A percentile compares a stretch with the other conserved stretches of the same genome.
Evolutionary conservation across 139 green algal genomes (phyloP).

Genomic region (Desmodesmus armatus): DNA sequence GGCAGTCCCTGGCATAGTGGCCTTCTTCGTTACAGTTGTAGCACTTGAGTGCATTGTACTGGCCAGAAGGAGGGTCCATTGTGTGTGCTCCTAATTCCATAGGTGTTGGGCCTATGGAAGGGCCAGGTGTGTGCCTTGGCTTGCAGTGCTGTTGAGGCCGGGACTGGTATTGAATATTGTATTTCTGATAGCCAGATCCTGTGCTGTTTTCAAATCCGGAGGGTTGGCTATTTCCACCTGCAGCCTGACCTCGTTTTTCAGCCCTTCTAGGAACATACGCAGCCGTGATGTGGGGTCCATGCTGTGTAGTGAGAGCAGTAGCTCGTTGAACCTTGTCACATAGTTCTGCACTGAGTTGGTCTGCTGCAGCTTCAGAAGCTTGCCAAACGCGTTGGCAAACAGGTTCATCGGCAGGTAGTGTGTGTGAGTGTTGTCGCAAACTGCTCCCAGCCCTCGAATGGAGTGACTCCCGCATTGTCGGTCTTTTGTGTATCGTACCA

Average conservation of each 20-base stretch:
- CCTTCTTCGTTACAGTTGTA: no score
- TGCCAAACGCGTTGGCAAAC: not conserved
- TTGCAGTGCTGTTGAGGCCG: slow-evolving; percentile 4
- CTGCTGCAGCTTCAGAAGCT: not conserved
- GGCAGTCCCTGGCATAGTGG: no score
- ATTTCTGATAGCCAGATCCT: not conserved
- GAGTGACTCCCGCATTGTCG: not conserved
- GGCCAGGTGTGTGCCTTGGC: no score
- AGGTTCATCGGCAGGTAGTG: not conserved
- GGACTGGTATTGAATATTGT: not conserved
- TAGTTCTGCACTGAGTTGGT: not conserved
- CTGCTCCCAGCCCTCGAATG: not conserved
- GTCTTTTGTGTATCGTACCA: not conserved
- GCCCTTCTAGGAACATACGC: not conserved
- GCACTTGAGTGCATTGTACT: no score
- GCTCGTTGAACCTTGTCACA: not conserved
- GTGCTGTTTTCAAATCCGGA: not conserved
- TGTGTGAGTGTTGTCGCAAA: not conserved
- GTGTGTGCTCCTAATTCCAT: no score
- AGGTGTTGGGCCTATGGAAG: no score
- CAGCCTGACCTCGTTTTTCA: not conserved
- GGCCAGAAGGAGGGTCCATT: no score
- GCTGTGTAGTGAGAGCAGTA: not conserved
- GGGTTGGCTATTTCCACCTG: not conserved
- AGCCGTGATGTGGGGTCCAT: not conserved